phyloP scores from a whole-genome alignment of 2,329 filamentous ascomycete genomes.

The Waltergamsia citrina region DNA sequence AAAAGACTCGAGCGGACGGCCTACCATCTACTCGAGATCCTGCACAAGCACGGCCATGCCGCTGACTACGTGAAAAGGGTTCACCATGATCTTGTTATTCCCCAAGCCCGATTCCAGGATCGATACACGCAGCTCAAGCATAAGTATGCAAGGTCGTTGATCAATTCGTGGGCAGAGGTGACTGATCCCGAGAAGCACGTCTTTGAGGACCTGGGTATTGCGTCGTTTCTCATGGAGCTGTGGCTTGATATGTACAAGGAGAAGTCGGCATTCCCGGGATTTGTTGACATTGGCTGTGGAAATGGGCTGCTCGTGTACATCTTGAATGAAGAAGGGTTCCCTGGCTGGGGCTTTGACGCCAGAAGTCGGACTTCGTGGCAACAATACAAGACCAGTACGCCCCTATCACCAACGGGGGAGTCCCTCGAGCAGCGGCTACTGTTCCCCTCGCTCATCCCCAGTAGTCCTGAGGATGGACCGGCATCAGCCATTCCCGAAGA shows the following conservation, averaged over 20 bases:
- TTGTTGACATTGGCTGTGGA: slow-evolving; percentile 92
- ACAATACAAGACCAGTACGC: slow-evolving; percentile 43
- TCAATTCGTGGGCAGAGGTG: slow-evolving; percentile 71
- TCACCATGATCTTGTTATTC: slow-evolving; percentile 72
- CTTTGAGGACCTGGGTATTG: slow-evolving; percentile 87
- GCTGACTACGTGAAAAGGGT: slow-evolving; percentile 71
- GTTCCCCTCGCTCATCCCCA: slow-evolving; percentile 31
- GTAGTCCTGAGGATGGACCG: not conserved
- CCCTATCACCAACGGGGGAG: slow-evolving; percentile 14
- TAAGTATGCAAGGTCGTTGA: slow-evolving; percentile 63
- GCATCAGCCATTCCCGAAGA: slow-evolving; percentile 6
- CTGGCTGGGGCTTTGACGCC: slow-evolving; percentile 87
- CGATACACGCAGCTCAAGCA: slow-evolving; percentile 74
- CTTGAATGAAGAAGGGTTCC: slow-evolving; percentile 69
- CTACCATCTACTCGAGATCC: slow-evolving; percentile 55
- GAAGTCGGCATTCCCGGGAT: slow-evolving; percentile 60
- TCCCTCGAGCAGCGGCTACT: slow-evolving; percentile 38
- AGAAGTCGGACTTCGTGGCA: slow-evolving; percentile 77
- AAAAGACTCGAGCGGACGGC: slow-evolving; percentile 56
- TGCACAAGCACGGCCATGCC: slow-evolving; percentile 62
- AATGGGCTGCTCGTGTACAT: slow-evolving; percentile 87
- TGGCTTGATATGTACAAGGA: slow-evolving; percentile 74
- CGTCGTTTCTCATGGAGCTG: slow-evolving; percentile 84
- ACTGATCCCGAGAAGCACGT: slow-evolving; percentile 89
- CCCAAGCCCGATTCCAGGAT: slow-evolving; percentile 69